Evolutionary conservation across 2,329 filamentous ascomycete genomes (phyloP), one percentile per base, ranked within the genome.

Genomic region (Cladophialophora chaetospira): DNA sequence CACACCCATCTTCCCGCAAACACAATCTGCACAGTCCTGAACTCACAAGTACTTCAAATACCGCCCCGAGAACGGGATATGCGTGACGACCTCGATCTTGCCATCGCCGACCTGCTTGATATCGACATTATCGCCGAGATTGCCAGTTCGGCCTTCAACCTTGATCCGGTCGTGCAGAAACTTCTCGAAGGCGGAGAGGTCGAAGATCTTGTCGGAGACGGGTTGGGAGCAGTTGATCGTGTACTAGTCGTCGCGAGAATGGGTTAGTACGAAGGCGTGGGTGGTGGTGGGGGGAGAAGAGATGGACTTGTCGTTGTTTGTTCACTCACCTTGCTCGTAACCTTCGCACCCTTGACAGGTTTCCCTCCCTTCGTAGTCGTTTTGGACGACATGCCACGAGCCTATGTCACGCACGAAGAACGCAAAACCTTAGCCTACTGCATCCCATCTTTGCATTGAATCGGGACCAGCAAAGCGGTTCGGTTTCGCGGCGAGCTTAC

Each of bases 111-210:
- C 80, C 85, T 96, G 90, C 74, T 85, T 87, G 83, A 99, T 94
- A 75, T 86, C 82, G 74, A 99, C 87, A 76, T 83, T 86, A 74
- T 97, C 94, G 76, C 94, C 94, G 70, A 99, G 89, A 88, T 99
- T 97, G 72, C 92, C 92, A 74, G 93, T 92, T 75, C 91, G 93
- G 82, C 93, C 93, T 70, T 97, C 94, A 71, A 99, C 91, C 90
- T 99, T 99, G 88, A 99, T 96, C 82, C 89, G 91, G 81, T 97
- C 94, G 86, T 97, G 92, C 65, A 99, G 89, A 89, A 99, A 99
- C 87, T 97, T 97, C 83, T 97, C 92, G 79, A 99, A 99, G 70
- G 92, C 92, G 72, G 89, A 87, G 77, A 96, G 87, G 79, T 99
- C 94, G 87, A 99, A 97, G 86, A 99, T 99, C 88, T 97, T 97